Evolutionary conservation across 1,284 basidiomycete species (phyloP).

Genomic region (Neonothopanus nambi): DNA sequence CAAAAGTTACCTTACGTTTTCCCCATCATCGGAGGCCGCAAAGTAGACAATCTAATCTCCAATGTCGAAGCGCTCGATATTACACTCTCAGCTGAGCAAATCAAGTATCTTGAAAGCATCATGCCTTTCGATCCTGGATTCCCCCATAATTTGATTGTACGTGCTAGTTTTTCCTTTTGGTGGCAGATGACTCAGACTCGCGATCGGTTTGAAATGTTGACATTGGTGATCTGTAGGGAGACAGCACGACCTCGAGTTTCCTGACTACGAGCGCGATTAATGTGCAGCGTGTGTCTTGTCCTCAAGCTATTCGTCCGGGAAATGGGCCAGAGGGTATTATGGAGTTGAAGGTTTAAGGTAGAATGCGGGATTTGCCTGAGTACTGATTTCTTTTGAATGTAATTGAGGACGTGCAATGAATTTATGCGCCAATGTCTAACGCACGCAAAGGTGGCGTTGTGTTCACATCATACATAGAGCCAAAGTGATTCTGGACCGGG

Average conservation of each 20-base stretch:
- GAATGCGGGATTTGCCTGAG: too few relatives aligned
- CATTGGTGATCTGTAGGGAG: constrained; percentile 6
- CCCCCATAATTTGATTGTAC: constrained; percentile 23
- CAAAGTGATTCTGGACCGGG: too few relatives aligned
- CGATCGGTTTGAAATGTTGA: too few relatives aligned
- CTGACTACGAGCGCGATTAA: constrained; percentile 1
- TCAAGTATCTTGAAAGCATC: constrained; percentile 36
- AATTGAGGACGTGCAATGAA: too few relatives aligned
- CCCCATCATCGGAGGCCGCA: constrained; percentile 43
- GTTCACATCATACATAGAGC: too few relatives aligned
- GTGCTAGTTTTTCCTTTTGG: neutral
- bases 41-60: constrained; percentile 39
- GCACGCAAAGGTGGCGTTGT: too few relatives aligned
- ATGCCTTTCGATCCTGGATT: constrained; percentile 40
- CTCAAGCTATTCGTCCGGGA: constrained; percentile 6
- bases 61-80: constrained; percentile 45
- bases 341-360: too few relatives aligned
- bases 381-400: too few relatives aligned
- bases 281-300: constrained; percentile 2
- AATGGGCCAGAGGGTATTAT: too few relatives aligned
- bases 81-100: constrained; percentile 35
- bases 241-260: constrained; percentile 3
- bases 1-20: constrained; percentile 42
- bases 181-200: too few relatives aligned
- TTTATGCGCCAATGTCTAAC: too few relatives aligned